phyloP scores from a whole-genome alignment of 2,329 filamentous ascomycete species.

The Colletotrichum sp. region DNA sequence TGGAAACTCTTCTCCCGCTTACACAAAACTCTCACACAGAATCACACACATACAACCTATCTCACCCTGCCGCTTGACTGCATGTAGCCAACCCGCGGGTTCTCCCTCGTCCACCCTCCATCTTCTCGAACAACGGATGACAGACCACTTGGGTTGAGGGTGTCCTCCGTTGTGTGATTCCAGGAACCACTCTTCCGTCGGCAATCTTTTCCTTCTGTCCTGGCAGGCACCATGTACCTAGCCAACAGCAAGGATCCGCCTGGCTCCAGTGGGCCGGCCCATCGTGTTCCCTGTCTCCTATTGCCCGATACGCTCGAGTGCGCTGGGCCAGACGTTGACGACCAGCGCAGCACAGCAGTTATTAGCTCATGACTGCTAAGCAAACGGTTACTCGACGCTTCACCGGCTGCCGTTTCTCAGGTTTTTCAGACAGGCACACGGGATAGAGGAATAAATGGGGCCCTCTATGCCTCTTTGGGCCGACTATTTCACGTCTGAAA shows the following conservation, averaged over 20 bases:
- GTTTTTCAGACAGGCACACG: background rate
- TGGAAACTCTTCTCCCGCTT: background rate
- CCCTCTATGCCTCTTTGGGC: background rate
- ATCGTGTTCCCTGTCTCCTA: conserved; percentile 4
- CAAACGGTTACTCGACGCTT: background rate
- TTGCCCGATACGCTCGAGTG: background rate
- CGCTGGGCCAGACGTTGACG: background rate
- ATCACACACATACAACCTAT: background rate
- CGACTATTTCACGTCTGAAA: background rate
- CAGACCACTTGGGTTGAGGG: conserved; percentile 1
- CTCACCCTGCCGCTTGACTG: background rate
- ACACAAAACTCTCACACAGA: background rate
- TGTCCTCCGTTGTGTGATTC: background rate
- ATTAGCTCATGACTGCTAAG: conserved; percentile 2
- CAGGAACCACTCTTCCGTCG: conserved; percentile 18
- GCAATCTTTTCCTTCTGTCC: conserved; percentile 13
- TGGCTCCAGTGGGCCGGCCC: conserved; percentile 12
- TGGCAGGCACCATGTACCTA: background rate
- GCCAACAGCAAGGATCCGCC: conserved; percentile 6
- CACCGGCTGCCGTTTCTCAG: background rate
- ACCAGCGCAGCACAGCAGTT: conserved; percentile 1
- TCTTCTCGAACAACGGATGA: conserved; percentile 8
- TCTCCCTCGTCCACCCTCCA: background rate
- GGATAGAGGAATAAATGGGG: background rate
- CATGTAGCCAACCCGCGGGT: conserved; percentile 3